A percentile compares a stretch with the other conserved stretches of the same genome.
Conservation (phyloP, 2,329 filamentous ascomycete species). For the Penicillium italicum region DNA sequence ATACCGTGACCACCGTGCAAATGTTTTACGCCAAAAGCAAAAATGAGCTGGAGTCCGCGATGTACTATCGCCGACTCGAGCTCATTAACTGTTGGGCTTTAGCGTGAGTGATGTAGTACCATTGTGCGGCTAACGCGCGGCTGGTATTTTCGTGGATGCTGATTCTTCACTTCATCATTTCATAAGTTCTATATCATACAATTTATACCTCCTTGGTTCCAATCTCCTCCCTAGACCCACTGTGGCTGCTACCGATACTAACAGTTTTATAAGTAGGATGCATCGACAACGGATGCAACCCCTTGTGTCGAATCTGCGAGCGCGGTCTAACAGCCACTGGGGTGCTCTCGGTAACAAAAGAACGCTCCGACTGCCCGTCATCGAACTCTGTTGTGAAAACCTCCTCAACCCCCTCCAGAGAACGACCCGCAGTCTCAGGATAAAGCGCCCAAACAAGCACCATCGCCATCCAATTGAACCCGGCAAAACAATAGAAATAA, state of each 20-base stretch:
- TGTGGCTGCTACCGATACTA: slow-evolving; percentile 12
- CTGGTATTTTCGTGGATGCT: not conserved
- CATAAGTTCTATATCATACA: not conserved
- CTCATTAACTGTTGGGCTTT: not conserved
- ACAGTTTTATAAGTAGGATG: slow-evolving; percentile 14
- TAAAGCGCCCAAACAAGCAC: slow-evolving; percentile 34
- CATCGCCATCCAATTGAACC: slow-evolving; percentile 47
- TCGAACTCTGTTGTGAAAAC: slow-evolving; percentile 16
- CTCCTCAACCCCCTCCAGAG: slow-evolving; percentile 34
- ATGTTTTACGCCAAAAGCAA: not conserved
- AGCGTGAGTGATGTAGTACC: not conserved
- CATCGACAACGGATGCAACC: slow-evolving; percentile 23
- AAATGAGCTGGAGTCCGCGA: not conserved
- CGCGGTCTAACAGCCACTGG: slow-evolving; percentile 3
- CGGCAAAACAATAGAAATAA: slow-evolving; percentile 51
- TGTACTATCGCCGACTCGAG: not conserved
- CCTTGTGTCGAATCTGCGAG: slow-evolving; percentile 16
- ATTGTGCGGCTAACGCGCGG: not conserved
- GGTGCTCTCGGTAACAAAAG: not conserved
- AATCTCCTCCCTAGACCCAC: not conserved
- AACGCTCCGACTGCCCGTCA: not conserved
- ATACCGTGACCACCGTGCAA: not conserved
- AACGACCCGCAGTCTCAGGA: slow-evolving; percentile 31
- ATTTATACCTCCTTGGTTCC: not conserved
- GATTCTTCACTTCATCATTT: not conserved